Evolutionary conservation across 371 early-diverging fungal genomes (phyloP).

Genomic region (Entomophthora muscae): DNA sequence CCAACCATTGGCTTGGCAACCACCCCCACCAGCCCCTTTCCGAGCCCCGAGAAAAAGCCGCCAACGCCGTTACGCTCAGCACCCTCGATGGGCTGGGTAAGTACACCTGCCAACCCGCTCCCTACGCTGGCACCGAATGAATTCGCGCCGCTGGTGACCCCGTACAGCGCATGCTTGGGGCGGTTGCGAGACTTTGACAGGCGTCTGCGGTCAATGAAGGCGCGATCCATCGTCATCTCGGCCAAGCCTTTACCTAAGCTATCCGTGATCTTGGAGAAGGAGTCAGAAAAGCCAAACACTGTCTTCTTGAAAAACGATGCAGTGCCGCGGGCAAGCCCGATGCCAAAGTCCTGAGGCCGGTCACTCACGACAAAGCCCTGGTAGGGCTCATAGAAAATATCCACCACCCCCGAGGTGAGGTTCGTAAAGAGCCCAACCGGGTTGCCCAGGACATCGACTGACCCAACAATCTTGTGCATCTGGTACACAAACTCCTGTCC

Average conservation of each 20-base stretch:
- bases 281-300: constrained; percentile 90
- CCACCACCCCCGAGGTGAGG: constrained; percentile 83
- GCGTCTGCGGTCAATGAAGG: constrained; percentile 72
- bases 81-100: constrained; percentile 87
- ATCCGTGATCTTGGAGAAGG: constrained; percentile 86
- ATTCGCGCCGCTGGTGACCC: constrained; percentile 77
- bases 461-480: constrained; percentile 84
- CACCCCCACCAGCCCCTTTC: constrained; percentile 87
- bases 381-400: constrained; percentile 95
- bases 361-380: constrained; percentile 92
- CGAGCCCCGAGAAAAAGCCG: constrained; percentile 93
- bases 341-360: constrained; percentile 86
- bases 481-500: constrained; percentile 80
- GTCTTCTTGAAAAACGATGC: constrained; percentile 85
- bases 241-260: constrained; percentile 93
- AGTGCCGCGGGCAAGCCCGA: constrained; percentile 87
- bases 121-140: constrained; percentile 68
- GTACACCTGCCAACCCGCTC: constrained; percentile 80
- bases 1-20: constrained; percentile 91
- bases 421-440: constrained; percentile 94
- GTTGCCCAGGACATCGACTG: constrained; percentile 94
- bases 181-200: constrained; percentile 64
- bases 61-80: constrained; percentile 77
- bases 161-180: constrained; percentile 83
- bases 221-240: constrained; percentile 85